phyloP scores from a whole-genome alignment of 2,329 filamentous ascomycete genomes.

The Claviceps fusiformis region DNA sequence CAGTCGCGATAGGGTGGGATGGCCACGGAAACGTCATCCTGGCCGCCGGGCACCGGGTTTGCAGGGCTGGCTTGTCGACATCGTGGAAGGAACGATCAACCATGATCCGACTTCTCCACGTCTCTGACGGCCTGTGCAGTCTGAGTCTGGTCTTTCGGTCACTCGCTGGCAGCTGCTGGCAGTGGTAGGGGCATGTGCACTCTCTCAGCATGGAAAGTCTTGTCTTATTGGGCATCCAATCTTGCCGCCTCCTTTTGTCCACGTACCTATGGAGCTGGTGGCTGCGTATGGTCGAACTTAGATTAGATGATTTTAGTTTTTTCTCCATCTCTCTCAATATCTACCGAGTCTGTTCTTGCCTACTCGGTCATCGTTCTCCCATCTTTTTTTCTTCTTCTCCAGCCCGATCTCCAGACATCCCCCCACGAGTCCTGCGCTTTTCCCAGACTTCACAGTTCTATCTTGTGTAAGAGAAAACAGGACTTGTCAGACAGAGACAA shows the following conservation, averaged over 20 bases:
- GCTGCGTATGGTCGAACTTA: too few species aligned
- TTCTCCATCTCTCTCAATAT: background rate
- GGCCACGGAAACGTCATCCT: background rate
- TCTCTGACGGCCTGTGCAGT: background rate
- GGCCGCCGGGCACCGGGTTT: background rate
- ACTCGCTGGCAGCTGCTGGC: background rate
- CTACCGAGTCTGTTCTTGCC: background rate
- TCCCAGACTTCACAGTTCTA: too few species aligned
- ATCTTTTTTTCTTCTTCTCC: background rate
- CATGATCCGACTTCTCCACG: background rate
- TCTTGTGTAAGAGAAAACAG: background rate
- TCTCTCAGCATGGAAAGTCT: too few species aligned
- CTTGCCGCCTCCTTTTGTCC: background rate
- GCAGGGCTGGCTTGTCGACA: background rate
- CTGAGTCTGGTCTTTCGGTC: too few species aligned
- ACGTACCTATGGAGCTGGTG: background rate
- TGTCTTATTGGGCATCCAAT: background rate
- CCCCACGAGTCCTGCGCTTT: too few species aligned
- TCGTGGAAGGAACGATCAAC: background rate
- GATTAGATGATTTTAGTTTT: background rate
- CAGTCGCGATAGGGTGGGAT: background rate
- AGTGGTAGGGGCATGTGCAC: background rate
- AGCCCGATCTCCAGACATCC: background rate
- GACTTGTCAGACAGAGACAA: background rate
- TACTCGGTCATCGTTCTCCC: background rate